A percentile compares a stretch with the other conserved stretches of the same genome.
These are phyloP conservation scores for Pseudogymnoascus sp. DNA, from an alignment of 2,329 filamentous ascomycete species.

Conservation along the genomic window DNA sequence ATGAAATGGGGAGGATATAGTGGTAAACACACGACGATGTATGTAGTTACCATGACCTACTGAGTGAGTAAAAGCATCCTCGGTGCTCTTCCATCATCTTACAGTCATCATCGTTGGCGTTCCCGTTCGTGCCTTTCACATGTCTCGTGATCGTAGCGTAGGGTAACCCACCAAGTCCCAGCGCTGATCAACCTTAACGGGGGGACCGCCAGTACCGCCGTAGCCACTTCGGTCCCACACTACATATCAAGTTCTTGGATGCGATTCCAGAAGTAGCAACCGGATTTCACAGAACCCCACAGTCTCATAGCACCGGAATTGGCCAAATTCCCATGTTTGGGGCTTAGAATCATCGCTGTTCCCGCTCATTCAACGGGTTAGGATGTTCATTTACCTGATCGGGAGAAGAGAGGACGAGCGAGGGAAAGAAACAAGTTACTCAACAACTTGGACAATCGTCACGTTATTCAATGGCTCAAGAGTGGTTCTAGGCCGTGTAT, in stretches of 20 bases:
- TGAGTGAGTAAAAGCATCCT: background rate
- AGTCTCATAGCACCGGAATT: background rate
- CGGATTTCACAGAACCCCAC: background rate
- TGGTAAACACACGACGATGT: background rate
- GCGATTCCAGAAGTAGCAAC: background rate
- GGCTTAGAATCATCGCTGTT: background rate
- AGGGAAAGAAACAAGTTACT: background rate
- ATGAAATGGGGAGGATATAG: background rate
- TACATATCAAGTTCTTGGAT: background rate
- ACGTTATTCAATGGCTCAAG: background rate
- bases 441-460: background rate
- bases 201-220: background rate
- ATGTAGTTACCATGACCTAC: background rate
- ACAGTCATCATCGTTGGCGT: background rate
- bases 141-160: background rate
- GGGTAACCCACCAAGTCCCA: background rate
- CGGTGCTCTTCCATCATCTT: background rate
- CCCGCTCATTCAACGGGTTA: background rate
- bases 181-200: background rate
- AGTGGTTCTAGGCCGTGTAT: background rate
- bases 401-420: background rate
- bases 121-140: background rate
- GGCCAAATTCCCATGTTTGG: background rate
- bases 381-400: background rate
- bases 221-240: background rate